phyloP scores from a whole-genome alignment of 306 rosid genomes.

The Luffa aegyptiaca region DNA sequence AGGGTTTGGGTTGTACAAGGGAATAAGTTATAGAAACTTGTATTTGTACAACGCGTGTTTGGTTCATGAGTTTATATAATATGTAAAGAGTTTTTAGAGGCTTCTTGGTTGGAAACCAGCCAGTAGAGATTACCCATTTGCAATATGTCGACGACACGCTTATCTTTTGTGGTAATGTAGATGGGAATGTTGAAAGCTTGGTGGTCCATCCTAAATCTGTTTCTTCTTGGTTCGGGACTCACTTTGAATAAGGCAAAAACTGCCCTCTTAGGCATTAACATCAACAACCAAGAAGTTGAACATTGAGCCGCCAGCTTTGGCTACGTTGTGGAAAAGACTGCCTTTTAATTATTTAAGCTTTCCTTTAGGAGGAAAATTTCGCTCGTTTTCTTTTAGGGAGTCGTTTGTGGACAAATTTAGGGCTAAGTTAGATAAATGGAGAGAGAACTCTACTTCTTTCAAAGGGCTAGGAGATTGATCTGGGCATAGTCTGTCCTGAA shows the following conservation, averaged over 20 bases:
- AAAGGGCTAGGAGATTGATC: background rate
- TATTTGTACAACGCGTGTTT: background rate
- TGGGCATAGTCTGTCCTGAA: background rate
- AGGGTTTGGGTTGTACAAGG: background rate
- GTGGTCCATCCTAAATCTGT: background rate
- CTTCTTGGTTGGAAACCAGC: background rate
- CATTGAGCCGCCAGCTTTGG: too few relatives aligned
- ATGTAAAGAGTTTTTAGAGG: background rate
- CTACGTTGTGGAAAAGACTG: too few relatives aligned
- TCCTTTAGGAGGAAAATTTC: too few relatives aligned
- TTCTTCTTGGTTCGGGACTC: background rate
- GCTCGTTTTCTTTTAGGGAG: too few relatives aligned
- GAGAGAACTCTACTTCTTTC: background rate
- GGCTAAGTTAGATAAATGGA: background rate
- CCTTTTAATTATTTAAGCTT: background rate
- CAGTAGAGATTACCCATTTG: background rate
- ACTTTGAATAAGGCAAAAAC: background rate
- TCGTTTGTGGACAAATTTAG: background rate
- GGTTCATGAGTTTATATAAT: background rate
- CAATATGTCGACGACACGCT: background rate
- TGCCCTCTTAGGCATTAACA: background rate
- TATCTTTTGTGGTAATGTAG: background rate
- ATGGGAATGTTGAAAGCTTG: background rate
- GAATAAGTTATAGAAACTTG: background rate
- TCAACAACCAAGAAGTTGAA: background rate